A percentile compares a stretch with the other conserved stretches of the same genome.
phyloP scores from a whole-genome alignment of 2,329 filamentous ascomycete species.

The Cladophialophora immunda region DNA sequence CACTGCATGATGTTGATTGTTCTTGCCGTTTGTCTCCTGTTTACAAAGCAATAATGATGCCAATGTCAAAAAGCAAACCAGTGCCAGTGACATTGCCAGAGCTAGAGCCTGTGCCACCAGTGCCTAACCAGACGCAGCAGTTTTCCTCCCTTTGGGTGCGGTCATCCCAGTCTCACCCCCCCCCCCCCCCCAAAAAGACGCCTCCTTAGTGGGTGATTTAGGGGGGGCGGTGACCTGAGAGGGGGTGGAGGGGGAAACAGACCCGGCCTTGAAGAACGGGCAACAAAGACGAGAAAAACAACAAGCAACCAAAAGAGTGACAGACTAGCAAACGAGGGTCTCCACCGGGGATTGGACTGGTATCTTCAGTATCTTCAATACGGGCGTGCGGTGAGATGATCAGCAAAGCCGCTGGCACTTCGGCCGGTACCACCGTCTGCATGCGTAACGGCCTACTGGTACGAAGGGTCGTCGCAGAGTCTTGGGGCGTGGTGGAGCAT shows the following conservation, averaged over 20 bases:
- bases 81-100: no score
- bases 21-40: neutral
- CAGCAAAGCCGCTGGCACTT: conserved; percentile 15
- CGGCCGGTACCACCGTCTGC: conserved; percentile 32
- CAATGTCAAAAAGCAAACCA: neutral
- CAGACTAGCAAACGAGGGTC: conserved; percentile 23
- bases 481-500: neutral
- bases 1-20: neutral
- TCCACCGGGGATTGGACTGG: neutral
- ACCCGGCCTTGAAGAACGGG: neutral
- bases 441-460: conserved; percentile 29
- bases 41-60: neutral
- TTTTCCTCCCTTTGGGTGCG: neutral
- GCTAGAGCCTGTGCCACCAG: neutral
- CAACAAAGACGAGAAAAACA: conserved; percentile 3
- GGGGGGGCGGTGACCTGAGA: neutral
- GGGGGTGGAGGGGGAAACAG: neutral
- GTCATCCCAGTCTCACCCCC: conserved; percentile 1
- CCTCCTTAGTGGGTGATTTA: conserved; percentile 3
- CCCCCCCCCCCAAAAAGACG: no score
- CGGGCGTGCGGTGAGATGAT: conserved; percentile 23
- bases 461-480: conserved; percentile 11
- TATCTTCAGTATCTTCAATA: conserved; percentile 8
- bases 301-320: neutral
- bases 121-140: neutral